Base-by-base conservation (phyloP, 495 filamentous ascomycete species). In the Neurospora hispaniola region DNA sequence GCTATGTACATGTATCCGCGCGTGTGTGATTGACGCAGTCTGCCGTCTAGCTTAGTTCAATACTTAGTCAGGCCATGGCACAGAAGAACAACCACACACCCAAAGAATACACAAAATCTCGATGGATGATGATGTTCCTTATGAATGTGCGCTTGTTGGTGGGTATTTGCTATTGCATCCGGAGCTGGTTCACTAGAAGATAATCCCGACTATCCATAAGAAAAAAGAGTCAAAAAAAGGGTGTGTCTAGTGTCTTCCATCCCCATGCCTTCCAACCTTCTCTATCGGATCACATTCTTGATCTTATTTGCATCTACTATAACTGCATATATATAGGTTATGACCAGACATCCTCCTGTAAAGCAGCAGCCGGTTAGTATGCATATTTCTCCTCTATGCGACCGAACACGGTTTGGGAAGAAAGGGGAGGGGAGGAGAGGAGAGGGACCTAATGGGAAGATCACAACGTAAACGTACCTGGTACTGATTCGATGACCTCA, bases 401-500 rank as follows among this genome's bases (percentile, higher is more conserved):
- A 43, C 9, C n/a, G 69, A 43, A 10, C 40, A 16, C 9, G 31
- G 23, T 40, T n/a, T 54, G 35, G 20, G 9, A 31, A 41, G 40
- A 41, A 41, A 8, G 14, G 4, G 20, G 31, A 38, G 11, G 48
- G 11, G 20, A 20, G 27, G 27, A 31, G 40, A 41, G 40, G 40
- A 41, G 10, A 41, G 9, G 40, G 40, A 11, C 8, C 2, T 44
- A 44, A 16, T 38, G 27, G 20, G 14, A 46, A 46, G 44, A 44
- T 46, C 7, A 59, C 14, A 14, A 16, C 42, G 14, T 18, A 74
- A 46, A 80, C 83, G 48, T 85, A 89, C 96, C 86, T 99, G 96
- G 87, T 99, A 99, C 81, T 95, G 92, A 80, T 97, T 97, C 76
- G 90, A 88, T 72, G 90, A 89, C 75, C 96, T 89, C 93, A 99